Base-by-base conservation (phyloP, 2,329 filamentous ascomycete genomes). In the Pseudogymnoascus sp. region DNA sequence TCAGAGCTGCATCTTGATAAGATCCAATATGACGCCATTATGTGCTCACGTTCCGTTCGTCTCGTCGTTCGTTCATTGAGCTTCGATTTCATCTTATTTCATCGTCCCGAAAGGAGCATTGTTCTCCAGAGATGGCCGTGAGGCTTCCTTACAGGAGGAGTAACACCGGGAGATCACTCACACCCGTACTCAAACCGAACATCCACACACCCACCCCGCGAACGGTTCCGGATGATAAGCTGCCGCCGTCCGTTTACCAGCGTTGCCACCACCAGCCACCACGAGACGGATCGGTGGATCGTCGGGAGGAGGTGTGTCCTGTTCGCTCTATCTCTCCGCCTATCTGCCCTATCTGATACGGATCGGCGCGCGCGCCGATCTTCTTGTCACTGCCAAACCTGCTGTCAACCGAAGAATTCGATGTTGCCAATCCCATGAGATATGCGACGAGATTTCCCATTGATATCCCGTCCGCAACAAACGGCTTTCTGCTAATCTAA, bases 331-430 rank as follows among this genome's bases (percentile, higher is more conserved):
- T 50, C 44, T 50, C 6, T 16, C 44, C 44, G 44, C 44, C 44
- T 50, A 50, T 50, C 44, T 50, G 23, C 44, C 44, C 44, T 50
- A 50, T 50, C 44, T 50, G 44, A 50, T 50, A 50, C 44, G 44
- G 23, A 28, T 50, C 44, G 44, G 23, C 44, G 7, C 44, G 7
- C 44, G 44, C 23, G 44, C 14, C 6, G 44, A 28, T 50, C 44
- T 5, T 50, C 21, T 50, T n/a, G 44, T 50, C 23, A 10, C 44
- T 50, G 44, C 16, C 44, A 50, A 50, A 50, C 44, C 23, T 50
- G 44, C 23, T 28, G 14, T 50, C 44, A 50, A 21, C 44, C 44
- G 23, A 50, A 50, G 44, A 50, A 50, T 28, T 50, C 44, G 23
- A 28, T 50, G 23, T 28, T 50, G 14, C 23, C 44, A 50, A 50